Conservation (phyloP, 257 asterid genomes). For the Dorcoceras hygrometricum region DNA sequence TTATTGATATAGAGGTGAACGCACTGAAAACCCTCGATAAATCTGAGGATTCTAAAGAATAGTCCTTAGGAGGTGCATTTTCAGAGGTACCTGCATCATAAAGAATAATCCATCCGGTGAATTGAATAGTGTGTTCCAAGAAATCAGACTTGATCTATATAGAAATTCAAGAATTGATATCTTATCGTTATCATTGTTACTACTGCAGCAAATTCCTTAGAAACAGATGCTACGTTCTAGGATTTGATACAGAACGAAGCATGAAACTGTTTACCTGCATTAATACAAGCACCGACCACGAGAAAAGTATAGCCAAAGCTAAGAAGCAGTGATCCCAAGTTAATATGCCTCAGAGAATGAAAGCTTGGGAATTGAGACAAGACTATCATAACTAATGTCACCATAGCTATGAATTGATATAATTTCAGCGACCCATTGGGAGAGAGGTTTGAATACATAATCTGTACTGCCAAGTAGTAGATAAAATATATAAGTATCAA, state of each 20-base stretch:
- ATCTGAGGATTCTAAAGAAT: constrained; percentile 61
- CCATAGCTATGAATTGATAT: constrained; percentile 87
- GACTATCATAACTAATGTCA: constrained; percentile 69
- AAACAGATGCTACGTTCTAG: neutral
- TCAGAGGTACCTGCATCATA: constrained; percentile 52
- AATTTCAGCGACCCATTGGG: constrained; percentile 71
- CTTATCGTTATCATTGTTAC: neutral
- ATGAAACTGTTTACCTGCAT: constrained; percentile 47
- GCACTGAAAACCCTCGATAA: constrained; percentile 66
- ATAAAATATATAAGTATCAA: constrained; percentile 9
- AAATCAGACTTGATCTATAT: neutral
- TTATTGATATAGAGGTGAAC: constrained; percentile 84
- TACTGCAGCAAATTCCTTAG: neutral
- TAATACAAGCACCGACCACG: constrained; percentile 85
- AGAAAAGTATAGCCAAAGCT: constrained; percentile 81
- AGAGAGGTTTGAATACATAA: constrained; percentile 72
- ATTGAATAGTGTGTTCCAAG: neutral
- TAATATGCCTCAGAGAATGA: constrained; percentile 94
- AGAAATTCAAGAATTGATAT: neutral
- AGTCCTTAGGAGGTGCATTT: constrained; percentile 72
- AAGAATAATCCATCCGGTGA: neutral
- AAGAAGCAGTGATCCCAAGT: constrained; percentile 68
- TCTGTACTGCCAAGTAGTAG: constrained; percentile 40
- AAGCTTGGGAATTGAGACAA: constrained; percentile 92
- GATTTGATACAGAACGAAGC: neutral